Evolutionary conservation across 2,329 filamentous ascomycete genomes (phyloP), one percentile per base, ranked within the genome.

Genomic region (Cephalotrichum gorgonifer): DNA sequence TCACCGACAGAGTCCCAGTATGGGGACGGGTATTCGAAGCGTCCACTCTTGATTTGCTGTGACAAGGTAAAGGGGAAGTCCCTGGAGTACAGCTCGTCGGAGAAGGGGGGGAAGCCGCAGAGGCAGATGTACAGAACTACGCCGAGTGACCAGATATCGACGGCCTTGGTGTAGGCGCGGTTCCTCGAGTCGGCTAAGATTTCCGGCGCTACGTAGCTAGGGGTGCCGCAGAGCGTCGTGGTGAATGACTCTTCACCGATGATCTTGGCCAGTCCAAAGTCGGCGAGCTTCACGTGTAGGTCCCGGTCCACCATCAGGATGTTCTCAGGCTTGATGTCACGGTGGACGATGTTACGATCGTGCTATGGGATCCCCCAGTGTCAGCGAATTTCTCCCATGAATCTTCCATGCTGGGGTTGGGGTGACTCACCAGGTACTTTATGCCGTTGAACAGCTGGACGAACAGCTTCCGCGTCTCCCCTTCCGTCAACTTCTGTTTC

Each of bases 161-260:
- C 93, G 3, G 90, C 90, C 59, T 89, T 88, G 49, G 90, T 95
- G 68, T 98, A 98, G 61, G 86, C 86, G 55, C 93, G 83, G 53
- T 88, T 79, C 58, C 81, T 84, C 17, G 79, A 81, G 54, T 90
- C 86, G 59, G 89, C 85, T 4, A 98, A 73, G 50, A 98, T 95
- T 64, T 98, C 93, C 1, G 93, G 93, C 1, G 94, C 93, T 52
- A 97, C 91, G 62, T 98, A 95, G 64, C 86, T 93, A 6, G 91
- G 93, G n/a, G 93, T 98, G 54, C 93, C 93, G 63, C 93, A 93
- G 54, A 98, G 71, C 1, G 93, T 97, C 0, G 90, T 96, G 1
- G 93, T 97, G 62, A 98, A 98, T 0, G 91, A 96, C 62, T 96
- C 89, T 64, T 98, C 93, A 54, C 94, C 94, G 55, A 98, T 95